Evolutionary conservation across 768 basidiomycete species (phyloP), one percentile per base, ranked within the genome.

Genomic region (Suillus decipiens): DNA sequence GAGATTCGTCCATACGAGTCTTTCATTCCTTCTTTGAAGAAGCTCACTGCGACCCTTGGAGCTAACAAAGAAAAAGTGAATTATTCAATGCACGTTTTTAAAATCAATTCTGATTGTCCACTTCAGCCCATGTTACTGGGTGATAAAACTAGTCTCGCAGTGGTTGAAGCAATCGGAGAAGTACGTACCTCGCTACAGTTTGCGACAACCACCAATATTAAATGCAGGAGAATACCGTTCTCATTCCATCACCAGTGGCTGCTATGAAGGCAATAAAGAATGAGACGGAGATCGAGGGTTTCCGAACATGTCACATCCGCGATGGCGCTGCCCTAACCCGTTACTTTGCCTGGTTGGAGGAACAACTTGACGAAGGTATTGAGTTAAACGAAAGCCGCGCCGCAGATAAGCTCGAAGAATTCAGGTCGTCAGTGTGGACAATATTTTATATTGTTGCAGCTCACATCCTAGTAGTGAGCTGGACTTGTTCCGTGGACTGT

Each of bases 261-360:
- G 89, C 92, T 61, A 74, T 92, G 70, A 95, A 95, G 73, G 75
- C 93, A 1, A 85, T 93, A 69, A 95, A 95, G 77, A 94, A 93
- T 67, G 75, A 73, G 4, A 86, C 84, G 0, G 96, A 99, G 70
- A 76, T 96, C 14, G 90, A 90, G 71, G 96, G 96, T 0, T 98
- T 98, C 82, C 83, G 95, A 17, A 86, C 90, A 70, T 84, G 83
- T 59, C 94, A 99, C 71, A 86, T 96, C 37, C 85, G 96, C 11
- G 96, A 99, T 73, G 95, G 96, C 0, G 87, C 83, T 1, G 96
- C 96, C 0, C 80, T 99, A 54, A 87, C 85, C 9, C 84, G 89
- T 15, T 99, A 99, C 77, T 98, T 98, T 68, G 82, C 94, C 0
- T 99, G 96, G 97, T 81, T 99, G 1, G 95, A 99, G 74, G 90